These are phyloP conservation scores for Auriscalpium microsporum DNA, from an alignment of 768 basidiomycete species.

Conservation along the genomic window DNA sequence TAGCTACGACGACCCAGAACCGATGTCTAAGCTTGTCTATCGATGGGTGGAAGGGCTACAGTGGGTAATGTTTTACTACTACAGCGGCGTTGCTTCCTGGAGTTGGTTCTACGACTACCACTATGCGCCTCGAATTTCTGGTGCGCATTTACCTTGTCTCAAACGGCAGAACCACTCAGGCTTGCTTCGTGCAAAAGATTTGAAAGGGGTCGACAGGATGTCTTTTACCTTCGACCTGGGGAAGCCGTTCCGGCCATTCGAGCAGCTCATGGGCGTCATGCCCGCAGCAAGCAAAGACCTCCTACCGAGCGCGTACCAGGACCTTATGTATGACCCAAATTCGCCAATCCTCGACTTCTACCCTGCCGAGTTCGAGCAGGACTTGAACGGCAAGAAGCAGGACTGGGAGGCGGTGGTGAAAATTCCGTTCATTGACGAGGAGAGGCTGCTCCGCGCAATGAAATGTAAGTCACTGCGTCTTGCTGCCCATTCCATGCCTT, in stretches of 20 bases:
- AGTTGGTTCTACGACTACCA: conserved; percentile 99
- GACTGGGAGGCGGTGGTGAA: conserved; percentile 99
- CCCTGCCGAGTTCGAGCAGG: conserved; percentile 82
- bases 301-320: conserved; percentile 86
- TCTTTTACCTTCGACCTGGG: conserved; percentile 83
- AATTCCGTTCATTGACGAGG: conserved; percentile 93
- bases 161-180: conserved; percentile 10
- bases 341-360: conserved; percentile 95
- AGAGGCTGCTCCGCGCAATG: conserved; percentile 77
- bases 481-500: background rate
- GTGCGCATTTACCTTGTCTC: conserved; percentile 32
- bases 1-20: conserved; percentile 57
- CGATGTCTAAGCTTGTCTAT: conserved; percentile 63
- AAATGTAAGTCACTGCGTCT: conserved; percentile 37
- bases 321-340: conserved; percentile 77
- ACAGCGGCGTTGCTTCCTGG: conserved; percentile 95
- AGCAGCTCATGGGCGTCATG: conserved; percentile 97
- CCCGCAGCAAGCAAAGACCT: conserved; percentile 86
- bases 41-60: conserved; percentile 91
- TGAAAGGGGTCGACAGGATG: conserved; percentile 63
- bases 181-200: conserved; percentile 32
- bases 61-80: conserved; percentile 99
- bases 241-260: conserved; percentile 83
- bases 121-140: conserved; percentile 93
- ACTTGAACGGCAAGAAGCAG: conserved; percentile 95